These are phyloP conservation scores for Auxenochlorella protothecoides DNA, from an alignment of 139 green algal genomes.

Conservation along the genomic window DNA sequence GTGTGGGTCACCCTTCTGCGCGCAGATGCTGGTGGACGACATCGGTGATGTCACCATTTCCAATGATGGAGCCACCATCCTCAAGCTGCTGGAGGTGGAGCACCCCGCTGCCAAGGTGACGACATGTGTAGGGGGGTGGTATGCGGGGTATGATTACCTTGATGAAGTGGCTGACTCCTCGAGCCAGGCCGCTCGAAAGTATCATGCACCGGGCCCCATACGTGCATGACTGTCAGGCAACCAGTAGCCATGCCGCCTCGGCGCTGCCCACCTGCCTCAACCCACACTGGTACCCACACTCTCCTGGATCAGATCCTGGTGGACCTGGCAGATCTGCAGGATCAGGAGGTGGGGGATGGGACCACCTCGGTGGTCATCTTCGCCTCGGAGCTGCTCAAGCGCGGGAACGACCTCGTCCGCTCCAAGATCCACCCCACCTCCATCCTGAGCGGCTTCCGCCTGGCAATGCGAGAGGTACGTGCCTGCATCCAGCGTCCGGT, in stretches of 20 bases:
- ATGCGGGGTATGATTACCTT: too few species aligned
- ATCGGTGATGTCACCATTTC: slow-evolving; percentile 99
- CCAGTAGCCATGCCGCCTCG: too few species aligned
- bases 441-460: slow-evolving; percentile 92
- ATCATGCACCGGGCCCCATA: too few species aligned
- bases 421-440: slow-evolving; percentile 96
- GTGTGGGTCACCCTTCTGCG: too few species aligned
- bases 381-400: slow-evolving; percentile 90
- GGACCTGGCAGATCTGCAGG: slow-evolving; percentile 95
- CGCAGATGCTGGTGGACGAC: slow-evolving; percentile 99
- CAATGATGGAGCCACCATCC: slow-evolving; percentile 98
- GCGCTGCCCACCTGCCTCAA: too few species aligned
- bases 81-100: slow-evolving; percentile 96
- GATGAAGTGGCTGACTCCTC: too few species aligned
- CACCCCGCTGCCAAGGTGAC: slow-evolving; percentile 94
- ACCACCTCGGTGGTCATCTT: slow-evolving; percentile 98
- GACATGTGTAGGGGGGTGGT: too few species aligned
- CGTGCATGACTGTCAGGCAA: too few species aligned
- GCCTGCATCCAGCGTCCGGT: background rate
- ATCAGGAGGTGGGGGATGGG: slow-evolving; percentile 96
- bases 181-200: too few species aligned
- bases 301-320: slow-evolving; percentile 85
- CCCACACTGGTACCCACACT: background rate
- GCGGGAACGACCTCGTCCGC: slow-evolving; percentile 87
- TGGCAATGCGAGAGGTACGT: slow-evolving; percentile 88